Conservation (phyloP, 192 early-diverging fungal species). For the Phycomyces blakesleeanus region DNA sequence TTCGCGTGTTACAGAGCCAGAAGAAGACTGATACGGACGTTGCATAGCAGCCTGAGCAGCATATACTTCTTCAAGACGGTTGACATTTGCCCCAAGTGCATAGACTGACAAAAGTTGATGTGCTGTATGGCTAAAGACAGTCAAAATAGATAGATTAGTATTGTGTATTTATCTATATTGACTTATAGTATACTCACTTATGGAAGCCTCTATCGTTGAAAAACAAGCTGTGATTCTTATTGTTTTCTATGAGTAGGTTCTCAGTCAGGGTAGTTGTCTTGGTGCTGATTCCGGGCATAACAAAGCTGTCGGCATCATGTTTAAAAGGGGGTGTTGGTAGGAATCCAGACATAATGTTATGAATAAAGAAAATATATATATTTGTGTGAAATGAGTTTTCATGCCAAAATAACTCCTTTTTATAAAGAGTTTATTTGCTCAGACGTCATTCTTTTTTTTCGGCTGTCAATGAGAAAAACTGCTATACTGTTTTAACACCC, state of each 20-base stretch:
- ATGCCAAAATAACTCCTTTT: background rate
- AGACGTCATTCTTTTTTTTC: too few relatives aligned
- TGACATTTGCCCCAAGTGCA: constrained; percentile 44
- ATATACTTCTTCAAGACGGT: constrained; percentile 51
- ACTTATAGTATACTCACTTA: constrained; percentile 31
- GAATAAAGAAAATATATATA: background rate
- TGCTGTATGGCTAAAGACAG: constrained; percentile 43
- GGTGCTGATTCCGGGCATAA: constrained; percentile 42
- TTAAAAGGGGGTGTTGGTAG: background rate
- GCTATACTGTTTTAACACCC: too few relatives aligned
- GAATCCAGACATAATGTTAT: constrained; percentile 9
- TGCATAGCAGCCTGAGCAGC: constrained; percentile 36
- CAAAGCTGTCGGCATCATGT: constrained; percentile 8
- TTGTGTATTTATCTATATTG: background rate
- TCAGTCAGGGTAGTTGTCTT: constrained; percentile 36
- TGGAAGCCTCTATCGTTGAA: constrained; percentile 53
- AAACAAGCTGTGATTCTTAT: constrained; percentile 49
- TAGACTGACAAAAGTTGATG: constrained; percentile 57
- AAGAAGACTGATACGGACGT: constrained; percentile 16
- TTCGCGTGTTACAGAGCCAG: constrained; percentile 33
- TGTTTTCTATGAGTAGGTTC: constrained; percentile 43
- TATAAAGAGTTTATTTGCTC: background rate
- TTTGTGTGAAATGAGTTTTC: background rate
- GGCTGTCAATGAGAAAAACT: too few relatives aligned
- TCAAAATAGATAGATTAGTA: background rate